Percentiles rank a stretch among this genome's conserved stretches.
Evolutionary conservation across 176 grass and related monocot genomes (phyloP).

Genomic region (Avena sativa): DNA sequence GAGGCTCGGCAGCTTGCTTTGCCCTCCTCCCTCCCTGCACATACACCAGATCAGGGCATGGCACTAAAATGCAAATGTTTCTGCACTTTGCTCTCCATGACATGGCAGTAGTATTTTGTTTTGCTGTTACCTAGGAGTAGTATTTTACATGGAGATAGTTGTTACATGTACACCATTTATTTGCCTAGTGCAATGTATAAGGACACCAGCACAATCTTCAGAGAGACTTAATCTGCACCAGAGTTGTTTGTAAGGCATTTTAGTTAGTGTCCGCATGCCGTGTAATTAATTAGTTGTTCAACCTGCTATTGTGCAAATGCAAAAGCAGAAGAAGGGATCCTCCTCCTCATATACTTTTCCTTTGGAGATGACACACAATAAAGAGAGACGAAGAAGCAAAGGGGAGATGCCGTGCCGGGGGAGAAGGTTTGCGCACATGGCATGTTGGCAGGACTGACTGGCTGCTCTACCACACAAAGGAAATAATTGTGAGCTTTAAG

Average conservation of each 20-base stretch:
- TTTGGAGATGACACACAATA: slow-evolving; percentile 40
- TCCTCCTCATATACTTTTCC: slow-evolving; percentile 47
- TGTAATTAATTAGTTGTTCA: neutral
- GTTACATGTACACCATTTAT: neutral
- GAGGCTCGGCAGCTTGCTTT: neutral
- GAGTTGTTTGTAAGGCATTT: slow-evolving; percentile 24
- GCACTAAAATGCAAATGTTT: slow-evolving; percentile 16
- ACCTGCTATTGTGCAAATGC: slow-evolving; percentile 6
- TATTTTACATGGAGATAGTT: neutral
- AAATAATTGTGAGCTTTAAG: slow-evolving; percentile 55
- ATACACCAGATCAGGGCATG: neutral
- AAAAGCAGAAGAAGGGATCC: slow-evolving; percentile 17
- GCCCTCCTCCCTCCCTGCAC: neutral
- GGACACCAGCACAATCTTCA: neutral
- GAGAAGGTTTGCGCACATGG: slow-evolving; percentile 65
- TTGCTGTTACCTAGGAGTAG: neutral
- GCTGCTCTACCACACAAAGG: slow-evolving; percentile 38
- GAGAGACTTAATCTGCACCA: slow-evolving; percentile 1
- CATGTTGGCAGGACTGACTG: slow-evolving; percentile 49
- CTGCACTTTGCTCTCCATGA: neutral
- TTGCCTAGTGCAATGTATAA: neutral
- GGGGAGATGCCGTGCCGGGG: slow-evolving; percentile 29
- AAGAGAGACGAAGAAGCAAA: slow-evolving; percentile 56
- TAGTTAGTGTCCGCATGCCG: slow-evolving; percentile 10
- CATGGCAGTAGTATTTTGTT: neutral